A percentile compares a stretch with the other conserved stretches of the same genome.
phyloP scores from a whole-genome alignment of 2,329 filamentous ascomycete species.

The Gyromitra esculenta region DNA sequence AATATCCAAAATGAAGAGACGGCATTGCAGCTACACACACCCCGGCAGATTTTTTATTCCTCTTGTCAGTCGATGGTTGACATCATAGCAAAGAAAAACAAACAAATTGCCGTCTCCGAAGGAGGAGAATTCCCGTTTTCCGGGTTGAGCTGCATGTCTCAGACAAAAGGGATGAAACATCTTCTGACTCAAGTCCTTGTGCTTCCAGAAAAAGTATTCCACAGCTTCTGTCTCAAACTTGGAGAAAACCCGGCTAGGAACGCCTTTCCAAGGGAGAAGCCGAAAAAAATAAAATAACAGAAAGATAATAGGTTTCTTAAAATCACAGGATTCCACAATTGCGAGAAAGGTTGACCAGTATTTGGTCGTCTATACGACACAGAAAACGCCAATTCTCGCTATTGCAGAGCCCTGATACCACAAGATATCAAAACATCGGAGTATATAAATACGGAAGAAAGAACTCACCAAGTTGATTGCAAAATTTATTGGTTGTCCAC shows the following conservation, averaged over 20 bases:
- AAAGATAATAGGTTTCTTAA: not conserved
- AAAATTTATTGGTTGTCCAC: constrained; percentile 68
- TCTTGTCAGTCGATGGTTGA: constrained; percentile 29
- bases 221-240: constrained; percentile 9
- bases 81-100: constrained; percentile 37
- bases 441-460: not conserved
- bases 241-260: not conserved
- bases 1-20: constrained; percentile 67
- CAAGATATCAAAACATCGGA: constrained; percentile 58
- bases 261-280: not conserved
- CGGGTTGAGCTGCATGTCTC: constrained; percentile 40
- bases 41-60: constrained; percentile 6
- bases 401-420: constrained; percentile 66
- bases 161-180: constrained; percentile 44
- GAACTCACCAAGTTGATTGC: constrained; percentile 64
- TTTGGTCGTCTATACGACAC: not conserved
- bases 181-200: constrained; percentile 24
- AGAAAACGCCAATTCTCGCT: constrained; percentile 66
- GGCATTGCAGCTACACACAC: constrained; percentile 65
- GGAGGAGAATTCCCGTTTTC: constrained; percentile 3
- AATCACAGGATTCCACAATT: not conserved
- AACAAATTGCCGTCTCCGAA: constrained; percentile 38
- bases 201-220: constrained; percentile 35
- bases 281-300: not conserved
- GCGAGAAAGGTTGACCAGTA: not conserved